A percentile compares a stretch with the other conserved stretches of the same genome.
phyloP scores from a whole-genome alignment of 1,139 yeast species.

The Kodamaea ohmeri region DNA sequence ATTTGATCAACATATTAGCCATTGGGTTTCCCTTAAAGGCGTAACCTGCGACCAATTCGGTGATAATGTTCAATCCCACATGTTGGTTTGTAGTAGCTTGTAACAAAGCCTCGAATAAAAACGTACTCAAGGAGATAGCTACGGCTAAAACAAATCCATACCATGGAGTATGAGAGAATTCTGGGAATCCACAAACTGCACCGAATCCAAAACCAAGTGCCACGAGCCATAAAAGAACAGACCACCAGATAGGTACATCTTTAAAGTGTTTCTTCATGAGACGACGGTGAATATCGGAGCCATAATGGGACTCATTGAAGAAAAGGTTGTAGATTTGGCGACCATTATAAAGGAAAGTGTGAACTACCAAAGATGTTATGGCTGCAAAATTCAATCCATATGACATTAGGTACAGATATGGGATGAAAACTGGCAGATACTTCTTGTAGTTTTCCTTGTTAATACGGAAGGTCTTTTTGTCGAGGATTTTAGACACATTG shows the following conservation, averaged over 20 bases:
- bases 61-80: constrained; percentile 46
- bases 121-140: constrained; percentile 39
- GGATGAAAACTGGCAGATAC: constrained; percentile 35
- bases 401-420: constrained; percentile 32
- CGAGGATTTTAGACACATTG: constrained; percentile 32
- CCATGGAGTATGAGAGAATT: constrained; percentile 42
- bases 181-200: constrained; percentile 36
- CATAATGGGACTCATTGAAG: constrained; percentile 23
- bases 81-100: constrained; percentile 43
- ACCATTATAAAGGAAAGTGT: constrained; percentile 38
- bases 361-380: constrained; percentile 36
- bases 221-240: constrained; percentile 35
- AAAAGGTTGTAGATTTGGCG: constrained; percentile 30
- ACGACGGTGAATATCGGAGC: constrained; percentile 40
- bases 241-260: constrained; percentile 73
- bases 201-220: constrained; percentile 42
- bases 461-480: constrained; percentile 14
- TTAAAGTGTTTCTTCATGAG: constrained; percentile 40
- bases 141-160: constrained; percentile 30
- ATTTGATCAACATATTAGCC: constrained; percentile 48
- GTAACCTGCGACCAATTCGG: constrained; percentile 46
- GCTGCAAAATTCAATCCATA: constrained; percentile 45
- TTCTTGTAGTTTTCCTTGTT: constrained; percentile 27
- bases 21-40: constrained; percentile 48
- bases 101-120: constrained; percentile 44